Conservation (phyloP, 768 basidiomycete genomes). For the Podaxis pistillaris region DNA sequence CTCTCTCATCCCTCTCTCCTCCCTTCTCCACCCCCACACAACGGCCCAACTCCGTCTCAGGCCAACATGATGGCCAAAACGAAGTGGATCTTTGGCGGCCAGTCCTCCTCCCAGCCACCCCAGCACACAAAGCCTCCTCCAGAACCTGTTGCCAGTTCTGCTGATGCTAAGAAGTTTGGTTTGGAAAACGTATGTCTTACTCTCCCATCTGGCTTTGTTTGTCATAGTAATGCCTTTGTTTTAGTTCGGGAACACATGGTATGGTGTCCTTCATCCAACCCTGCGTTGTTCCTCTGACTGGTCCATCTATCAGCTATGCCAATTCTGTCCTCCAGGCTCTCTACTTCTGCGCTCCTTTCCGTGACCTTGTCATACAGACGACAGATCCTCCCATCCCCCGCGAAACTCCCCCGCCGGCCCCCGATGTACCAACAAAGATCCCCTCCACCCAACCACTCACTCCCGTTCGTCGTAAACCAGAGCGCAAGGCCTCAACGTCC, state of each 20-base stretch:
- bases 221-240: constrained; percentile 12
- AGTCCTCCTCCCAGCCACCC: constrained; percentile 19
- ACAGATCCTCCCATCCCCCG: constrained; percentile 48
- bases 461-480: constrained; percentile 52
- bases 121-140: constrained; percentile 28
- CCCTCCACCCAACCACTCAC: constrained; percentile 30
- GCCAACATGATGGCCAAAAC: constrained; percentile 34
- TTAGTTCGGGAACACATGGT: constrained; percentile 98
- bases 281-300: constrained; percentile 10
- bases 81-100: constrained; percentile 36
- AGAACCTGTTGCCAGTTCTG: constrained; percentile 41
- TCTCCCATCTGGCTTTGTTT: constrained; percentile 2
- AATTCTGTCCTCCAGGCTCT: constrained; percentile 98
- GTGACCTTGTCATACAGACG: constrained; percentile 81
- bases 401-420: constrained; percentile 25
- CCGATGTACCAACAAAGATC: constrained; percentile 21
- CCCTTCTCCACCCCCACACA: not conserved
- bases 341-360: constrained; percentile 93
- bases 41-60: not conserved
- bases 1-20: constrained; percentile 12
- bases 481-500: constrained; percentile 44
- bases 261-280: constrained; percentile 19
- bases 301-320: constrained; percentile 69
- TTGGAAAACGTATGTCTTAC: constrained; percentile 82
- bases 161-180: constrained; percentile 90